A percentile compares a stretch with the other conserved stretches of the same genome.
These are phyloP conservation scores for Scheffersomyces parashehatae DNA, from an alignment of 1,139 yeast genomes.

Conservation along the genomic window DNA sequence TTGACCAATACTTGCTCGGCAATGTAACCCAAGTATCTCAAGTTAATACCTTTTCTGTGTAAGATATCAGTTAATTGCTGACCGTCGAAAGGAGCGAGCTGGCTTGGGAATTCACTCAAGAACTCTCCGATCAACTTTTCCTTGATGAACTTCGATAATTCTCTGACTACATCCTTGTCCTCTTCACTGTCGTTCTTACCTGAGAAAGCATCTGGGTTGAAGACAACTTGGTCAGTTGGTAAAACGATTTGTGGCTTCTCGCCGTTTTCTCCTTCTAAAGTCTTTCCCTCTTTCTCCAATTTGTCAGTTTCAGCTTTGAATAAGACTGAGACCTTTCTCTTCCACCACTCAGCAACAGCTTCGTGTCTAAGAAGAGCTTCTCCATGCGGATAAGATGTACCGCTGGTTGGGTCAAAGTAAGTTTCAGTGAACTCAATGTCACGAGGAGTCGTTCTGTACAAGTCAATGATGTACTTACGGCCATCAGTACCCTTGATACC, in stretches of 20 bases:
- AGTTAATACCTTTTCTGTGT: conserved; percentile 82
- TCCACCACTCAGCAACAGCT: conserved; percentile 91
- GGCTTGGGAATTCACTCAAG: conserved; percentile 53
- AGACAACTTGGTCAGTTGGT: conserved; percentile 55
- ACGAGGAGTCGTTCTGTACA: conserved; percentile 80
- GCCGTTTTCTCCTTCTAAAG: conserved; percentile 29
- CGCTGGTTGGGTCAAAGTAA: conserved; percentile 41
- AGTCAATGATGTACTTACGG: conserved; percentile 79
- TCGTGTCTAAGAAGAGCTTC: conserved; percentile 81
- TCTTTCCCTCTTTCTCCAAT: conserved; percentile 47
- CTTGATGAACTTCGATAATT: conserved; percentile 64
- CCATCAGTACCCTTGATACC: conserved; percentile 87
- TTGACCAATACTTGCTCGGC: conserved; percentile 34
- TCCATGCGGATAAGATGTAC: conserved; percentile 74
- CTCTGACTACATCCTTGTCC: conserved; percentile 64
- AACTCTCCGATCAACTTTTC: conserved; percentile 63
- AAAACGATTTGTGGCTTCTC: conserved; percentile 53
- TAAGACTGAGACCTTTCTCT: conserved; percentile 59
- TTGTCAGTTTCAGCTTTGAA: conserved; percentile 51
- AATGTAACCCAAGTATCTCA: conserved; percentile 80
- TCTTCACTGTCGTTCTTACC: conserved; percentile 39
- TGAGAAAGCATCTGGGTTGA: conserved; percentile 81
- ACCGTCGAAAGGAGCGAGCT: conserved; percentile 79
- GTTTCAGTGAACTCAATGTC: conserved; percentile 75
- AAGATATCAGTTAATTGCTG: conserved; percentile 63